Evolutionary conservation across 495 filamentous ascomycete species (phyloP).

Genomic region (Penicillium tannophilum): DNA sequence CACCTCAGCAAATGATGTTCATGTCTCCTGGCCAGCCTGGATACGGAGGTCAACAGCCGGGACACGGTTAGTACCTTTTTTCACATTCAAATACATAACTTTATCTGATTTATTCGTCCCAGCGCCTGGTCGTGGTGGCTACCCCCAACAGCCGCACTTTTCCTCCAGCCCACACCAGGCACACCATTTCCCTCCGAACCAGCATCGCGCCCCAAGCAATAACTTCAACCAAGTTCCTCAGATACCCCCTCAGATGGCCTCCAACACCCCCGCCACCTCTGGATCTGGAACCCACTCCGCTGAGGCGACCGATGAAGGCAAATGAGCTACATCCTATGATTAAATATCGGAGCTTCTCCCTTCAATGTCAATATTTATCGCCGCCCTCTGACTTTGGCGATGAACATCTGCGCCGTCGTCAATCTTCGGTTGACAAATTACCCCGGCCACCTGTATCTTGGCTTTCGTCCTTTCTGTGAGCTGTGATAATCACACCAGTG

Average conservation of each 20-base stretch:
- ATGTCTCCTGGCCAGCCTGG: conserved; percentile 69
- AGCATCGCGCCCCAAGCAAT: conserved; percentile 60
- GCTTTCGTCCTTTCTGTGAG: conserved; percentile 2
- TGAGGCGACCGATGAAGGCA: conserved; percentile 55
- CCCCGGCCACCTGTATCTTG: background rate
- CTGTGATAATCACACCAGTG: conserved; percentile 4
- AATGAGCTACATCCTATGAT: conserved; percentile 48
- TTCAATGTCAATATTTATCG: conserved; percentile 10
- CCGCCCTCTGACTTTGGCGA: conserved; percentile 9
- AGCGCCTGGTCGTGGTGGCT: conserved; percentile 62
- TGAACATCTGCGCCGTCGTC: conserved; percentile 2
- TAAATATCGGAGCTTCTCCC: conserved; percentile 6
- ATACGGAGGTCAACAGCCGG: conserved; percentile 63
- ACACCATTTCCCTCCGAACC: conserved; percentile 64
- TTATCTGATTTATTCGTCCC: background rate
- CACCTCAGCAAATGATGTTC: conserved; percentile 58
- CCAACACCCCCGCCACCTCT: conserved; percentile 43
- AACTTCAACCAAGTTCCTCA: conserved; percentile 59
- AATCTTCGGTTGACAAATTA: conserved; percentile 7
- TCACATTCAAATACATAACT: background rate
- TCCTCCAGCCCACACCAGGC: conserved; percentile 65
- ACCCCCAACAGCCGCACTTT: conserved; percentile 62
- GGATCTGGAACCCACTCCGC: conserved; percentile 40
- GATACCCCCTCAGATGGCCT: conserved; percentile 47
- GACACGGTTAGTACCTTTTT: conserved; percentile 62